phyloP scores from a whole-genome alignment of 139 green algal genomes.

The Pseudopediastrum boryanum region DNA sequence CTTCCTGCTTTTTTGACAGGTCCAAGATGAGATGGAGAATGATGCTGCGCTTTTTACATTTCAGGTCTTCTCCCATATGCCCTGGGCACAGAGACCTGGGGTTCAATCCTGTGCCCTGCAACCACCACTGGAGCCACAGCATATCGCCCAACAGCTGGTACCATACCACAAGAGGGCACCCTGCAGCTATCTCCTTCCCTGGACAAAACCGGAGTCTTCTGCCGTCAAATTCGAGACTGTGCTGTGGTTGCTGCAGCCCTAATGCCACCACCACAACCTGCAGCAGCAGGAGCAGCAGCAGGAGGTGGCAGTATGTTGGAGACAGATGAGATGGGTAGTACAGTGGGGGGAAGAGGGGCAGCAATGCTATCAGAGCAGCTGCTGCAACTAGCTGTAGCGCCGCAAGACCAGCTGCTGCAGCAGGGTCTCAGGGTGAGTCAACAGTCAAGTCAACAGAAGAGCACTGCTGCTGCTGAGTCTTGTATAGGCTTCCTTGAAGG shows the following conservation, averaged over 20 bases:
- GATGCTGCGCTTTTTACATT: no score
- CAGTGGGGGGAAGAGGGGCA: background rate
- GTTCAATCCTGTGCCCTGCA: background rate
- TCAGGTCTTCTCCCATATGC: no score
- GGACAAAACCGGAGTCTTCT: conserved; percentile 10
- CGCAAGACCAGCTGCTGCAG: background rate
- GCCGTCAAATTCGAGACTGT: background rate
- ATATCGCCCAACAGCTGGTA: background rate
- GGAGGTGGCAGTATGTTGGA: background rate
- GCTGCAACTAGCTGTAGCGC: background rate
- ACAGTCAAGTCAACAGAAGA: background rate
- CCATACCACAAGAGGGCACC: background rate
- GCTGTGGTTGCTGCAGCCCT: background rate
- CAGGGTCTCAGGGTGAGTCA: background rate
- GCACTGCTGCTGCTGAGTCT: background rate
- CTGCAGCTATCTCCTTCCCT: background rate
- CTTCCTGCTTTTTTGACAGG: no score
- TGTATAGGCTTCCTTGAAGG: background rate
- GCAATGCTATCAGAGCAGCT: background rate
- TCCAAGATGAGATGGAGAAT: no score
- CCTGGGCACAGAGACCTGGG: conserved; percentile 6
- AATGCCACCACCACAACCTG: no score
- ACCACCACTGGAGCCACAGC: background rate
- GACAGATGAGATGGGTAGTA: background rate
- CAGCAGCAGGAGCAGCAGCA: no score